Percentiles rank a stretch among this genome's conserved stretches.
phyloP scores from a whole-genome alignment of 345 rosid genomes.

The Acer negundo region DNA sequence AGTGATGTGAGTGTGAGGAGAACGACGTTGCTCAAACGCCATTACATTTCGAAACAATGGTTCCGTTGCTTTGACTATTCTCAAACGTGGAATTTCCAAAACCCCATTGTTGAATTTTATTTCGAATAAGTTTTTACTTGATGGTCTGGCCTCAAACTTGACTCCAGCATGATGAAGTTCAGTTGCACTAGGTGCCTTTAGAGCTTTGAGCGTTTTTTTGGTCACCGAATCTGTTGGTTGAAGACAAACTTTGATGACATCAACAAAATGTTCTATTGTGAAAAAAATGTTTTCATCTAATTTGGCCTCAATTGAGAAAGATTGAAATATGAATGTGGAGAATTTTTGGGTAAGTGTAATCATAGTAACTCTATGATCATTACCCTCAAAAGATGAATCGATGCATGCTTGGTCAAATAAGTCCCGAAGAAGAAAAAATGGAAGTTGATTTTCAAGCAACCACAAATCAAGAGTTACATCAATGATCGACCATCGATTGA shows the following conservation, averaged over 20 bases:
- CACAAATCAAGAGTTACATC: conserved; percentile 14
- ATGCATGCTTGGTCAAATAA: neutral
- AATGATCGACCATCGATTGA: conserved; percentile 5
- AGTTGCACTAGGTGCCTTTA: neutral
- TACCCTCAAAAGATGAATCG: too few species aligned
- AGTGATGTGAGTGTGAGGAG: neutral
- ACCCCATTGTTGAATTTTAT: neutral
- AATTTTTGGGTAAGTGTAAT: neutral
- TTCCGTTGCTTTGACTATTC: neutral
- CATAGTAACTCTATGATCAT: neutral
- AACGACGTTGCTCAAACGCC: neutral
- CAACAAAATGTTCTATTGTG: neutral
- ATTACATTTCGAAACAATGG: neutral
- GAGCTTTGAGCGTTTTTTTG: neutral
- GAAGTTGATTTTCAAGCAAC: conserved; percentile 35
- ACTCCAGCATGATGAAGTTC: neutral
- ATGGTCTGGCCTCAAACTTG: neutral
- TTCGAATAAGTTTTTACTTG: neutral
- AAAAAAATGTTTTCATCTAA: neutral
- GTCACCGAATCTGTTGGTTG: neutral
- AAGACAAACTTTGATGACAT: neutral
- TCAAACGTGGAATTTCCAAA: neutral
- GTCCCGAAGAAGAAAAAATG: conserved; percentile 24
- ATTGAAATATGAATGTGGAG: neutral
- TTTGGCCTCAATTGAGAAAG: neutral